Percentiles rank a stretch among this genome's conserved stretches.
phyloP scores from a whole-genome alignment of 331 rosid genomes.

The Rosa hybrid region DNA sequence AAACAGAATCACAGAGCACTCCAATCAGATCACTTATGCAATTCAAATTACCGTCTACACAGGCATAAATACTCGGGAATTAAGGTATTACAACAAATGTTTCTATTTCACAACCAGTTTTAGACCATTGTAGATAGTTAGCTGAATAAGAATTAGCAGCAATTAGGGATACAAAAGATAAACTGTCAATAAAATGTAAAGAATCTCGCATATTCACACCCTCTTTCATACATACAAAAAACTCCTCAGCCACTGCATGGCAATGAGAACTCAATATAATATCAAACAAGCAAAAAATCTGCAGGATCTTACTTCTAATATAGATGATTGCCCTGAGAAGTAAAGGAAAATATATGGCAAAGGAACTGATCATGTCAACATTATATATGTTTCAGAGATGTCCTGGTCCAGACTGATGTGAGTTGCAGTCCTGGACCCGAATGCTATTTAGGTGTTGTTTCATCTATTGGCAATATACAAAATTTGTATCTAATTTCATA shows the following conservation, averaged over 20 bases:
- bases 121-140: too few relatives aligned
- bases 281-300: neutral
- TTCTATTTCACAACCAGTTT: neutral
- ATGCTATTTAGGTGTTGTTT: slow-evolving; percentile 13
- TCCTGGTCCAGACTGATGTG: neutral
- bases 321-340: neutral
- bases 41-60: neutral
- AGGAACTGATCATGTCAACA: neutral
- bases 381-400: neutral
- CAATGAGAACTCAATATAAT: neutral
- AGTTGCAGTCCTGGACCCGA: neutral
- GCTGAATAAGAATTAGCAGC: neutral
- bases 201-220: neutral
- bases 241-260: neutral
- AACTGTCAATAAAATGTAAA: neutral
- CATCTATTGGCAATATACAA: slow-evolving; percentile 21
- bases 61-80: neutral
- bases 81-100: neutral
- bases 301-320: neutral
- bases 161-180: neutral
- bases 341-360: neutral
- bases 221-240: neutral
- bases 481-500: neutral
- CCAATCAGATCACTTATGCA: slow-evolving; percentile 31
- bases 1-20: slow-evolving; percentile 26